Evolutionary conservation across 2,329 filamentous ascomycete species (phyloP).

Genomic region (Monosporascus sp.): DNA sequence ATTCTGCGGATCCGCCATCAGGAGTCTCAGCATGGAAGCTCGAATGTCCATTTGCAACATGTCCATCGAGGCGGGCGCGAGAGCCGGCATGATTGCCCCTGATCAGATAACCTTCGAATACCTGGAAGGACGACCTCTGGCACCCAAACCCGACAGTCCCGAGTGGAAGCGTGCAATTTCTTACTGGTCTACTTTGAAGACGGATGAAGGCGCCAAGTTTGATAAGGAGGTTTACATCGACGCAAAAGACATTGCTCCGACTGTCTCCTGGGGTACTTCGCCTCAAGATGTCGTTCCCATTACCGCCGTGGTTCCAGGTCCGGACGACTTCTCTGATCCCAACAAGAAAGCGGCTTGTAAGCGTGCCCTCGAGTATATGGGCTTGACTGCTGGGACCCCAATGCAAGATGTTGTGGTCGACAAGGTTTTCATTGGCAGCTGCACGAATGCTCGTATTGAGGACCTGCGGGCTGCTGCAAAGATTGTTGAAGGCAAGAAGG

Average conservation of each 20-base stretch:
- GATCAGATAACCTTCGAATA: slow-evolving; percentile 94
- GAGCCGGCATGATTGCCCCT: slow-evolving; percentile 94
- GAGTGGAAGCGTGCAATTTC: slow-evolving; percentile 85
- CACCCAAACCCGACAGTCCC: slow-evolving; percentile 74
- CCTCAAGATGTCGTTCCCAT: slow-evolving; percentile 96
- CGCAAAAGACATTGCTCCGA: slow-evolving; percentile 87
- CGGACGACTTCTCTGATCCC: slow-evolving; percentile 79
- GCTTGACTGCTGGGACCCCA: slow-evolving; percentile 74
- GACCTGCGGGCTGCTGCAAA: slow-evolving; percentile 84
- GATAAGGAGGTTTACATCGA: slow-evolving; percentile 88
- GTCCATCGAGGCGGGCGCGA: slow-evolving; percentile 93
- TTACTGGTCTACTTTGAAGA: slow-evolving; percentile 84
- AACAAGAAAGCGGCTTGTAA: slow-evolving; percentile 74
- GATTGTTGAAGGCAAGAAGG: slow-evolving; percentile 80
- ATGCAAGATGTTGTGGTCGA: slow-evolving; percentile 92
- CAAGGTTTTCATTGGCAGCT: slow-evolving; percentile 97
- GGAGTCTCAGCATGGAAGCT: slow-evolving; percentile 86
- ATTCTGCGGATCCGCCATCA: slow-evolving; percentile 93
- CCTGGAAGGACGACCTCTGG: slow-evolving; percentile 83
- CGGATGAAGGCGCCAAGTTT: slow-evolving; percentile 83
- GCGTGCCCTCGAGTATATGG: slow-evolving; percentile 94
- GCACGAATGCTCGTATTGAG: slow-evolving; percentile 95
- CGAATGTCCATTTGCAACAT: slow-evolving; percentile 99
- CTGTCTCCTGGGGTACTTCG: slow-evolving; percentile 93
- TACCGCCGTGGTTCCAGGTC: slow-evolving; percentile 82